Conservation (phyloP, 192 early-diverging fungal genomes). For the Linnemannia schmuckeri region DNA sequence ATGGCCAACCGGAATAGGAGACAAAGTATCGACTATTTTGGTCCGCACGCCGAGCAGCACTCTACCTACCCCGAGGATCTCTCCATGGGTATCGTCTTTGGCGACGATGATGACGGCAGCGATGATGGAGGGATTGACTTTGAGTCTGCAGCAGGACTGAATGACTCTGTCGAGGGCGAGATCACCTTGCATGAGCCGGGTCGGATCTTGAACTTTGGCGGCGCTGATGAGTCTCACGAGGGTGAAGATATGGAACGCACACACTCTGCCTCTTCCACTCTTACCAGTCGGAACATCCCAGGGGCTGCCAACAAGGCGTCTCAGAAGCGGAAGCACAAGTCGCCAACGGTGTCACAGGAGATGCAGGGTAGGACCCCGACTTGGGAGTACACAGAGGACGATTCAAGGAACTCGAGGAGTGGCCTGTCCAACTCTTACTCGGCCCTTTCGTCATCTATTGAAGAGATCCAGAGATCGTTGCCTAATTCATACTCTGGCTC, state of each 20-base stretch:
- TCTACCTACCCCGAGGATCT: conserved; percentile 26
- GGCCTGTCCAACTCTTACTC: conserved; percentile 27
- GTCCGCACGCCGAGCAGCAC: conserved; percentile 37
- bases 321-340: conserved; percentile 34
- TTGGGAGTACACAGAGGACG: conserved; percentile 30
- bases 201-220: neutral
- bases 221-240: neutral
- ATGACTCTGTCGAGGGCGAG: neutral
- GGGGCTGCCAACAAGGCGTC: neutral
- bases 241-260: conserved; percentile 42
- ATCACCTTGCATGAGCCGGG: neutral
- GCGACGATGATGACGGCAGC: conserved; percentile 20
- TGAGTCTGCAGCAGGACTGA: neutral
- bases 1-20: conserved; percentile 1
- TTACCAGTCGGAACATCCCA: conserved; percentile 40
- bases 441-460: conserved; percentile 41
- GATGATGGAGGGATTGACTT: conserved; percentile 22
- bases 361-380: conserved; percentile 13
- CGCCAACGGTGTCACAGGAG: conserved; percentile 36
- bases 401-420: neutral
- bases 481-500: conserved; percentile 35
- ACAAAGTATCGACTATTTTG: conserved; percentile 41
- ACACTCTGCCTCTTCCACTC: conserved; percentile 38
- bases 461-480: conserved; percentile 49
- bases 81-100: conserved; percentile 54